Evolutionary conservation across 768 basidiomycete species (phyloP).

Genomic region (Pisolithus sp.): DNA sequence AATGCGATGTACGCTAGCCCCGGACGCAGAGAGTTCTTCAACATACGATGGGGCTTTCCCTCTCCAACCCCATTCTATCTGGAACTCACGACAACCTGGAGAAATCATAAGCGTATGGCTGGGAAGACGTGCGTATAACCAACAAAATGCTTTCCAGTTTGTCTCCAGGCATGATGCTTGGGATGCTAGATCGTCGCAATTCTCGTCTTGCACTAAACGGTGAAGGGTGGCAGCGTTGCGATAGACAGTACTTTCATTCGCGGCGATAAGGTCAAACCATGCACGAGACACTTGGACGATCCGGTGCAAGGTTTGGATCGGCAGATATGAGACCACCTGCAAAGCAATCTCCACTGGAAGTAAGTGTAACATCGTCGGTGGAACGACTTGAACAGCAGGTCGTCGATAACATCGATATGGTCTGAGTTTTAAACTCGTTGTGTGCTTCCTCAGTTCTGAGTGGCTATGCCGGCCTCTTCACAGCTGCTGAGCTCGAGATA

Average conservation of each 20-base stretch:
- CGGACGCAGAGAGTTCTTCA: constrained; percentile 28
- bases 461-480: too few species aligned
- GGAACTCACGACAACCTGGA: constrained; percentile 40
- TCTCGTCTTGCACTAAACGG: constrained; percentile 33
- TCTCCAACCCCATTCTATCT: constrained; percentile 47
- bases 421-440: too few species aligned
- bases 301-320: constrained; percentile 36
- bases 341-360: constrained; percentile 58
- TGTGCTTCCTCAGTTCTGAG: too few species aligned
- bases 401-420: too few species aligned
- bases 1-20: constrained; percentile 55
- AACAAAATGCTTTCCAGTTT: constrained; percentile 61
- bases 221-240: constrained; percentile 50
- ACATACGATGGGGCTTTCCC: constrained; percentile 41
- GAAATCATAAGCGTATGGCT: constrained; percentile 8
- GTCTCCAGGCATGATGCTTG: constrained; percentile 32
- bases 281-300: constrained; percentile 34
- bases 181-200: constrained; percentile 24
- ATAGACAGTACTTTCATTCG: constrained; percentile 49
- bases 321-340: constrained; percentile 43
- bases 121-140: constrained; percentile 1
- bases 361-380: constrained; percentile 28
- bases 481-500: too few species aligned
- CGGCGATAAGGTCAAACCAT: constrained; percentile 42
- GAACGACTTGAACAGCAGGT: not conserved